Evolutionary conservation across 495 filamentous ascomycete genomes (phyloP), one percentile per base, ranked within the genome.

Genomic region (Penicillium pancosmium): DNA sequence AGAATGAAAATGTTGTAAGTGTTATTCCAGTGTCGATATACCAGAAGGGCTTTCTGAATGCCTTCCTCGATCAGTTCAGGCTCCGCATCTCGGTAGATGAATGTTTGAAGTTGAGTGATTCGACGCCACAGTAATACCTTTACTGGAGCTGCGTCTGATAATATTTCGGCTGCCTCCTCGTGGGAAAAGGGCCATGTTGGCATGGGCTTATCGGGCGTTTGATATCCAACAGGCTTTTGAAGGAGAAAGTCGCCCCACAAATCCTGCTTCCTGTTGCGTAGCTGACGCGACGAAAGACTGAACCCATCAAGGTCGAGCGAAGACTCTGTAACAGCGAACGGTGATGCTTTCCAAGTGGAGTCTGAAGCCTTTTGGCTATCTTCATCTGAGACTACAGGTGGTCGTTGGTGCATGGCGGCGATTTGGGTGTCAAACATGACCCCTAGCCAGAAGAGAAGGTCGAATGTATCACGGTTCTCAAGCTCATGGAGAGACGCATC

Each of bases 371-470:
- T 54, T 55, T 70, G 61, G 49, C 77, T 79, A 57, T 82, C 79
- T 55, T 78, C 76, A 52, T 80, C 78, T 7, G 77, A 73, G 5
- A 82, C 72, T 13, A 77, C 74, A 4, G 76, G 58, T 3, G 75
- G 77, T 6, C 77, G 70, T 36, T 76, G 69, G 52, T 76, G 65
- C 69, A 80, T 79, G n/a, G 77, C 77, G 12, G 79, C 68, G 21
- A 74, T 76, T 16, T 78, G 55, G 1, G 78, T 82, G 52, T 82
- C 79, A 50, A 80, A 79, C 78, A 81, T 82, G n/a, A 82, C 61
- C 0, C 71, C 76, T 15, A 82, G 68, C 79, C 79, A 82, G 51
- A 72, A 78, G n/a, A 82, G 59, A 10, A 78, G 70, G 47, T 71
- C 67, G 6, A 81, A 61, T 0, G 78, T 81, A 25, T 64, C 59